Percentiles rank a stretch among this genome's conserved stretches.
phyloP scores from a whole-genome alignment of 345 rosid genomes.

The Sisymbrium altissimum region DNA sequence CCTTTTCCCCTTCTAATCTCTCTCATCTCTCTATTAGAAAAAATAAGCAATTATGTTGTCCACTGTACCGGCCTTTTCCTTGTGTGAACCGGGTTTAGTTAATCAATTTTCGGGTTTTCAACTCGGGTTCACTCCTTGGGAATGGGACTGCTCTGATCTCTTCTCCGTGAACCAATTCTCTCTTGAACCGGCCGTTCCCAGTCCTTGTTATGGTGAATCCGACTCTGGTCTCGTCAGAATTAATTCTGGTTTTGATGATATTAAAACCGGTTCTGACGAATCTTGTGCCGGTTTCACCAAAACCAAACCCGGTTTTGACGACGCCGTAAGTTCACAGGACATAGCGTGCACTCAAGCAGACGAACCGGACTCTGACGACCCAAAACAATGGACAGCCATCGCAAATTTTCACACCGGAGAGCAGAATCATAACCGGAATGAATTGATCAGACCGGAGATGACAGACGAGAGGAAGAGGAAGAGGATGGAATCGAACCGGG shows the following conservation, averaged over 20 bases:
- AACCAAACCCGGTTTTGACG: neutral
- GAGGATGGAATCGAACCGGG: conserved; percentile 92
- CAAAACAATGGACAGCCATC: conserved; percentile 17
- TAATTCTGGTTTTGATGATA: conserved; percentile 17
- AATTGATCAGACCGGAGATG: conserved; percentile 23
- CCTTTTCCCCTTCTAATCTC: conserved; percentile 73
- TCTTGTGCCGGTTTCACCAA: conserved; percentile 18
- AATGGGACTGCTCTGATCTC: conserved; percentile 37
- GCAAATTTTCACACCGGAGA: conserved; percentile 42
- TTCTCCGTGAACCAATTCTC: conserved; percentile 35
- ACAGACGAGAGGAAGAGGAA: conserved; percentile 55
- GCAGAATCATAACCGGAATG: conserved; percentile 29
- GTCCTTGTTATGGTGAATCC: conserved; percentile 33
- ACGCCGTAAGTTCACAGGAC: neutral
- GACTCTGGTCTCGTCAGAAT: conserved; percentile 18
- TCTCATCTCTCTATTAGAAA: conserved; percentile 33
- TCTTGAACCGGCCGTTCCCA: conserved; percentile 31
- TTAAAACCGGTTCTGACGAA: conserved; percentile 33
- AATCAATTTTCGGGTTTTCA: conserved; percentile 45
- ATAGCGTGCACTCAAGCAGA: neutral
- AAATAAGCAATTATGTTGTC: conserved; percentile 47
- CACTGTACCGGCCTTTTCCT: conserved; percentile 43
- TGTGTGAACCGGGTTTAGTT: conserved; percentile 37
- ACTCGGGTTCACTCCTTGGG: conserved; percentile 61
- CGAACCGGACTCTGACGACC: conserved; percentile 17